Conservation (phyloP, 148 eudicot species). For the Fallopia convolvulus region DNA sequence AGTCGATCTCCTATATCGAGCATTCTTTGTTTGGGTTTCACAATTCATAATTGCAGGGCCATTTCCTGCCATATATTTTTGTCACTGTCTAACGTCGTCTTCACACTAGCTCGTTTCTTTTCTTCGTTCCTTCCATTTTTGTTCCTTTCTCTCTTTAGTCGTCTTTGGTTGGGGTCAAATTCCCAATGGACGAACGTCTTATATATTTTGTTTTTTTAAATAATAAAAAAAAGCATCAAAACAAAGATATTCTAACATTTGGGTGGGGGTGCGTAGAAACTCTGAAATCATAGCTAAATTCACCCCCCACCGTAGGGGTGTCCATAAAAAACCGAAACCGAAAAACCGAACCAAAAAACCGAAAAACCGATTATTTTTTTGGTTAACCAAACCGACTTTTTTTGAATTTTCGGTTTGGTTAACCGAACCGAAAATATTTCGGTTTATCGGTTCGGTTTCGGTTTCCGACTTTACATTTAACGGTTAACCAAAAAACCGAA, state of each 20-base stretch:
- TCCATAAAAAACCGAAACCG: too few species aligned
- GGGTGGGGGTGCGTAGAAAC: neutral
- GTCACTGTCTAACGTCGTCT: conserved; percentile 1
- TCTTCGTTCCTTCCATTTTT: neutral
- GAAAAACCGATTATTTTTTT: too few species aligned
- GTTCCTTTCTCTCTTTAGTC: neutral
- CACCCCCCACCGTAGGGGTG: neutral
- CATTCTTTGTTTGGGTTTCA: neutral
- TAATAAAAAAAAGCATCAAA: neutral
- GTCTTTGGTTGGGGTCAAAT: neutral
- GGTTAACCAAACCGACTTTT: too few species aligned
- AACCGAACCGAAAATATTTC: too few species aligned
- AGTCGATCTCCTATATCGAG: neutral
- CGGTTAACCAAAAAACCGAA: too few species aligned
- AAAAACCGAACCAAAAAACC: too few species aligned
- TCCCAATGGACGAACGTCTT: neutral
- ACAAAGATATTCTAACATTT: too few species aligned
- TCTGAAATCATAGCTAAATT: neutral
- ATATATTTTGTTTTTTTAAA: too few species aligned
- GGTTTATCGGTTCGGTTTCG: too few species aligned
- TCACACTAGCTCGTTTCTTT: neutral
- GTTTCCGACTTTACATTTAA: too few species aligned
- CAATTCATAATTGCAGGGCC: neutral
- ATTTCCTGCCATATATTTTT: neutral
- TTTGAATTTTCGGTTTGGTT: too few species aligned